Conservation (phyloP, 257 asterid genomes). For the Solanum piurae region DNA sequence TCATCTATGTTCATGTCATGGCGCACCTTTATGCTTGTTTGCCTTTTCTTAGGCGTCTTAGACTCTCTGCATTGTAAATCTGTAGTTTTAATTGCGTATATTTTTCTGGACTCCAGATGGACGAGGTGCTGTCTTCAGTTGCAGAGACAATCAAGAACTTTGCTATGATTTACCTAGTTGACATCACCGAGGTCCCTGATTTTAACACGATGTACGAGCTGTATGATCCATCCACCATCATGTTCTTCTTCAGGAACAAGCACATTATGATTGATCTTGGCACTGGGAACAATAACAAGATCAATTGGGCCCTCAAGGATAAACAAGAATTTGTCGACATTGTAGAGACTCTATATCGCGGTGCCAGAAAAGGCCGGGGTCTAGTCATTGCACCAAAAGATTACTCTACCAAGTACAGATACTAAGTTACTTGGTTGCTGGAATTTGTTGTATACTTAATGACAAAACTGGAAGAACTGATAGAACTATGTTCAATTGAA, state of each 20-base stretch:
- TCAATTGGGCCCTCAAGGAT: constrained; percentile 77
- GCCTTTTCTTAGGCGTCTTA: background rate
- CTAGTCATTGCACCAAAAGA: constrained; percentile 78
- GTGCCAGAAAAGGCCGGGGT: constrained; percentile 76
- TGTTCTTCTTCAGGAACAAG: constrained; percentile 97
- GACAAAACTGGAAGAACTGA: background rate
- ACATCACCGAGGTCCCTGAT: constrained; percentile 84
- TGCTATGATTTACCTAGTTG: constrained; percentile 79
- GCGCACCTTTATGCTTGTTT: background rate
- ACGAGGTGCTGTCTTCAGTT: constrained; percentile 73
- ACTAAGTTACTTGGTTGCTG: constrained; percentile 12
- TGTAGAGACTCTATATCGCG: constrained; percentile 66
- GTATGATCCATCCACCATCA: constrained; percentile 83
- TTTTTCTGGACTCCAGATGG: constrained; percentile 45
- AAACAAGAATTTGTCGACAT: constrained; percentile 74
- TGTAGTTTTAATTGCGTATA: background rate
- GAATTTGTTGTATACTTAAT: background rate
- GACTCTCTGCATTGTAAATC: background rate
- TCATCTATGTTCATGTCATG: background rate
- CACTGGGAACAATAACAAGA: constrained; percentile 93
- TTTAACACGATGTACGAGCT: constrained; percentile 94
- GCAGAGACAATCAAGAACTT: constrained; percentile 86
- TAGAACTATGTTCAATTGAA: background rate
- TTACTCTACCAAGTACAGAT: constrained; percentile 73
- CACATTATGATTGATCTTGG: constrained; percentile 97